phyloP scores from a whole-genome alignment of 2,329 filamentous ascomycete genomes.

The Fusarium fujikuroi region DNA sequence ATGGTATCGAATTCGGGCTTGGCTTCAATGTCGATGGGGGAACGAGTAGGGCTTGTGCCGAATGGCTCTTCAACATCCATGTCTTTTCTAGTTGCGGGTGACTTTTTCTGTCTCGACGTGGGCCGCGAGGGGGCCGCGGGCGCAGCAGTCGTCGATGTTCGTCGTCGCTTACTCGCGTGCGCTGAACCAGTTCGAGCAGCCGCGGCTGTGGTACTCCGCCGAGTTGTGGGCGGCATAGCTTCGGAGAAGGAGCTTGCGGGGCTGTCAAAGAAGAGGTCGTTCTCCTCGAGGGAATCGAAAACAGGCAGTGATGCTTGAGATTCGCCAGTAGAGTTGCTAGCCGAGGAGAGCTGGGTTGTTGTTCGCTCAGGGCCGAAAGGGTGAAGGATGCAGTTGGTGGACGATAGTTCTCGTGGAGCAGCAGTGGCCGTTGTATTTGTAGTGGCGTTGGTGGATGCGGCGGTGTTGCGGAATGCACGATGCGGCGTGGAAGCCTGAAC shows the following conservation, averaged over 20 bases:
- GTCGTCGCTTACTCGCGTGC: constrained; percentile 44
- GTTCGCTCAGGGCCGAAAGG: constrained; percentile 32
- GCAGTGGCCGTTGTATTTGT: constrained; percentile 1
- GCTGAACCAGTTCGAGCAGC: constrained; percentile 16
- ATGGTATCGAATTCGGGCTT: constrained; percentile 47
- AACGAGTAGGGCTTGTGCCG: constrained; percentile 31
- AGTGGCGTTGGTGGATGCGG: background rate
- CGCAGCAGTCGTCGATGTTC: constrained; percentile 28
- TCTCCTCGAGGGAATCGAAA: constrained; percentile 46
- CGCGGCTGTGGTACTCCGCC: constrained; percentile 31
- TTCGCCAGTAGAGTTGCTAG: constrained; percentile 38
- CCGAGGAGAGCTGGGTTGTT: constrained; percentile 36
- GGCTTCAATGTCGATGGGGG: constrained; percentile 23
- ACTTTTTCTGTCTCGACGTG: constrained; percentile 16
- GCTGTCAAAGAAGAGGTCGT: constrained; percentile 39
- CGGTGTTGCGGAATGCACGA: constrained; percentile 19
- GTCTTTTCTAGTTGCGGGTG: constrained; percentile 14
- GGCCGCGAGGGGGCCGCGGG: constrained; percentile 6
- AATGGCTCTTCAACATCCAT: constrained; percentile 46
- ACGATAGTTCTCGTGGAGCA: constrained; percentile 40
- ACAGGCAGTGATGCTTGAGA: constrained; percentile 43
- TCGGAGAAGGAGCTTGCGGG: constrained; percentile 46
- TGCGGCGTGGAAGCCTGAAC: constrained; percentile 36
- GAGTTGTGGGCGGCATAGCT: constrained; percentile 43
- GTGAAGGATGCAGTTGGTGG: constrained; percentile 32